Evolutionary conservation across 2,329 filamentous ascomycete species (phyloP).

Genomic region (Diaporthe vaccinii): DNA sequence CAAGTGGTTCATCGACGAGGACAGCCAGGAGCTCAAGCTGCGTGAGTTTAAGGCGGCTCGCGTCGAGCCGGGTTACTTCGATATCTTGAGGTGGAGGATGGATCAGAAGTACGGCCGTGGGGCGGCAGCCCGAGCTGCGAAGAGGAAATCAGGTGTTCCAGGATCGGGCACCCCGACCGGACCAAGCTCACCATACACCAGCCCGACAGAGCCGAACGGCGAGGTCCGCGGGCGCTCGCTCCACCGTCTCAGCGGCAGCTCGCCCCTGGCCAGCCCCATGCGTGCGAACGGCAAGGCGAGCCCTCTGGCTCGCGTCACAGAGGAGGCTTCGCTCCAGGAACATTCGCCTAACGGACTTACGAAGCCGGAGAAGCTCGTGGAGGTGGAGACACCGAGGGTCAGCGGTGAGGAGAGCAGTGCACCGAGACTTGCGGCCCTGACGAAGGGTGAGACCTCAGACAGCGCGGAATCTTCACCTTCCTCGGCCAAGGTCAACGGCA

Average conservation of each 20-base stretch:
- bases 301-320: slow-evolving; percentile 80
- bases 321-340: slow-evolving; percentile 68
- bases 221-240: slow-evolving; percentile 79
- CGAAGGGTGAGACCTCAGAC: slow-evolving; percentile 49
- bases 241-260: slow-evolving; percentile 76
- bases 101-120: slow-evolving; percentile 92
- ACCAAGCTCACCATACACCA: slow-evolving; percentile 73
- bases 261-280: slow-evolving; percentile 74
- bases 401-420: slow-evolving; percentile 58
- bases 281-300: slow-evolving; percentile 77
- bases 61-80: slow-evolving; percentile 93
- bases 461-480: slow-evolving; percentile 52
- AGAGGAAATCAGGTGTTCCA: slow-evolving; percentile 66
- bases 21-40: slow-evolving; percentile 90
- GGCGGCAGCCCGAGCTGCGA: slow-evolving; percentile 54
- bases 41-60: slow-evolving; percentile 90
- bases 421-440: slow-evolving; percentile 51
- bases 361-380: slow-evolving; percentile 65
- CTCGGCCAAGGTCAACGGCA: slow-evolving; percentile 57
- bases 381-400: slow-evolving; percentile 67
- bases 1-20: slow-evolving; percentile 94
- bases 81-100: slow-evolving; percentile 93
- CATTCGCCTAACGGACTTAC: slow-evolving; percentile 54
- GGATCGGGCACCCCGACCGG: slow-evolving; percentile 59
- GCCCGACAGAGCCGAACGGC: slow-evolving; percentile 70